These are phyloP conservation scores for Eucalyptus camaldulensis DNA, from an alignment of 345 rosid species.

Conservation along the genomic window DNA sequence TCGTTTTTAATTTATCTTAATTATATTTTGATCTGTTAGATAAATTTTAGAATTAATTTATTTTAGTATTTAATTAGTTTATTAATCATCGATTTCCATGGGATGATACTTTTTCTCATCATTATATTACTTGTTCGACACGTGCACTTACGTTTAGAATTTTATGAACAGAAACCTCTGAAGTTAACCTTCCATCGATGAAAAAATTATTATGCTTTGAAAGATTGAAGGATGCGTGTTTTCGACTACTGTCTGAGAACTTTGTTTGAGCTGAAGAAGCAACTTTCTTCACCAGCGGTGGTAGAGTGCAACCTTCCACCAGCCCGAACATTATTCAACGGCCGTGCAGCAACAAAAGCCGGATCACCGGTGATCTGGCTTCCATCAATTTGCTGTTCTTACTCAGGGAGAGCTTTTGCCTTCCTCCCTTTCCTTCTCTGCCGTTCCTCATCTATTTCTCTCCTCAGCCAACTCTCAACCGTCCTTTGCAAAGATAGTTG, in stretches of 20 bases:
- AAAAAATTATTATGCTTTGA: background rate
- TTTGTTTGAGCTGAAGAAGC: conserved; percentile 63
- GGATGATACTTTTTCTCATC: too few species aligned
- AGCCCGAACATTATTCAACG: conserved; percentile 87
- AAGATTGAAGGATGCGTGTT: background rate
- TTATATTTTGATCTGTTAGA: too few species aligned
- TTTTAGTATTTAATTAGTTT: too few species aligned
- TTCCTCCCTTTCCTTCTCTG: conserved; percentile 57
- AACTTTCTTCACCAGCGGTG: conserved; percentile 70
- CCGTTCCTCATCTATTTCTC: conserved; percentile 81
- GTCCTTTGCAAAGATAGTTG: conserved; percentile 40
- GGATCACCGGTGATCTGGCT: conserved; percentile 74
- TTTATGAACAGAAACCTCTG: background rate
- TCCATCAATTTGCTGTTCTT: conserved; percentile 39
- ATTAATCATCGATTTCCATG: accelerated
- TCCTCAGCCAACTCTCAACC: conserved; percentile 87
- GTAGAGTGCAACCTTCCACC: conserved; percentile 86
- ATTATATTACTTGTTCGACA: too few species aligned
- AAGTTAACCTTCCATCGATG: background rate
- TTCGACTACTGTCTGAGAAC: conserved; percentile 37
- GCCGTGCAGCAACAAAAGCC: conserved; percentile 25
- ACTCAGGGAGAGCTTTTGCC: conserved; percentile 56
- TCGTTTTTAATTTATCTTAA: too few species aligned
- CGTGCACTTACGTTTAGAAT: too few species aligned
- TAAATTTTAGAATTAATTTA: too few species aligned